Conservation (phyloP, 345 rosid species). For the Reutealis trisperma region DNA sequence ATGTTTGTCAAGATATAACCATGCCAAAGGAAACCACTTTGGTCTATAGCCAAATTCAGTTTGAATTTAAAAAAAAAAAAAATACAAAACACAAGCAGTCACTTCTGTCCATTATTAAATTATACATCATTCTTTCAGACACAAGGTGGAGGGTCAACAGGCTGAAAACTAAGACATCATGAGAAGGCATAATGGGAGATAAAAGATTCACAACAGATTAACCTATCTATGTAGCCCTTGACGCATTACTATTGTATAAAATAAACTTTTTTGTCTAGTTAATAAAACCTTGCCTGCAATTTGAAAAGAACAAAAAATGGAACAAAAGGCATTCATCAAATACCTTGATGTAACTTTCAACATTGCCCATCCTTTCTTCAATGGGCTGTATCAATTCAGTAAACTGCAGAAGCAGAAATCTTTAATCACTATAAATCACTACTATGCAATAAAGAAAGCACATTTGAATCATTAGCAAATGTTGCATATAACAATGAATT, state of each 20-base stretch:
- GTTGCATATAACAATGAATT: not conserved
- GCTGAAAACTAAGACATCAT: not conserved
- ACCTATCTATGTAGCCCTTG: slow-evolving; percentile 5
- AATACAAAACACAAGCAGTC: not conserved
- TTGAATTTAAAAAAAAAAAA: not conserved
- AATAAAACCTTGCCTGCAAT: not conserved
- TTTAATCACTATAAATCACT: slow-evolving; percentile 5
- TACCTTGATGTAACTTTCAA: slow-evolving; percentile 74
- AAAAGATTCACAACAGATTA: not conserved
- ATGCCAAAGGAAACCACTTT: not conserved
- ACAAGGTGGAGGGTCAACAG: not conserved
- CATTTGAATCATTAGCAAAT: not conserved
- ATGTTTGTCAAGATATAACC: not conserved
- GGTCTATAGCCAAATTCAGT: not conserved
- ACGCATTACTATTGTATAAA: not conserved
- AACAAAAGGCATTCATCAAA: not conserved
- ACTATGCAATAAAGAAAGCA: slow-evolving; percentile 2
- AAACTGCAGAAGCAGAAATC: slow-evolving; percentile 44
- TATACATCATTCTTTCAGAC: not conserved
- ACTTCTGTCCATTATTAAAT: not conserved
- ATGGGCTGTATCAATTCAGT: slow-evolving; percentile 70
- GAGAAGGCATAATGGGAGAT: not conserved
- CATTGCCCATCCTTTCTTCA: slow-evolving; percentile 68
- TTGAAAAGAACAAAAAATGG: not conserved
- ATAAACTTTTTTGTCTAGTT: not conserved